phyloP scores from a whole-genome alignment of 768 basidiomycete genomes.

The Termitomyces sp. region DNA sequence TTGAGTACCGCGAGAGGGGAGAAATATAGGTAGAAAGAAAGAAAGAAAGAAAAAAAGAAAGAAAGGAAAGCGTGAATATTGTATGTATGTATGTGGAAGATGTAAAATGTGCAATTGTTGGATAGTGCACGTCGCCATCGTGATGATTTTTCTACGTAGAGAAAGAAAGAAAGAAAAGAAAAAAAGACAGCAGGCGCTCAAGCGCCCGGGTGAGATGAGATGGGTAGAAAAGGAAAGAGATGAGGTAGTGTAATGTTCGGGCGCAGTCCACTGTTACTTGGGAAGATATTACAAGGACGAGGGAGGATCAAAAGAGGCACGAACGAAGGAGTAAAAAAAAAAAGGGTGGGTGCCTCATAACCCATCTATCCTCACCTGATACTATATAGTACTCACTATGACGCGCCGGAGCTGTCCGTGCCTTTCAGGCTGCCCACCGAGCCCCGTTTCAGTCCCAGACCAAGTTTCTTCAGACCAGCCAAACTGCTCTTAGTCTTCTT shows the following conservation, averaged over 20 bases:
- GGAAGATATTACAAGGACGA: background rate
- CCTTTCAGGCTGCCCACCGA: constrained; percentile 27
- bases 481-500: constrained; percentile 57
- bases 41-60: too few relatives aligned
- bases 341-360: constrained; percentile 1
- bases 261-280: background rate
- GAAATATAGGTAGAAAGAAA: too few relatives aligned
- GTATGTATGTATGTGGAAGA: background rate
- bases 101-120: background rate
- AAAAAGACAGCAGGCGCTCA: background rate
- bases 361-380: background rate
- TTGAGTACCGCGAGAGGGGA: too few relatives aligned
- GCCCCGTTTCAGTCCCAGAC: constrained; percentile 47
- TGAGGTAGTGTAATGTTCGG: background rate
- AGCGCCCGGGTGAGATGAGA: background rate
- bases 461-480: constrained; percentile 50
- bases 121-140: background rate
- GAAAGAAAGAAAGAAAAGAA: background rate
- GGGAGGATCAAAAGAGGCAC: background rate
- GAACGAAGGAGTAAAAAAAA: background rate
- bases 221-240: background rate
- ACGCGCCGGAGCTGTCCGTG: constrained; percentile 11
- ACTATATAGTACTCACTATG: background rate
- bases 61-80: too few relatives aligned
- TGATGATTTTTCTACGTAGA: background rate